These are phyloP conservation scores for Knoxdaviesia capensis DNA, from an alignment of 2,329 filamentous ascomycete species.

Conservation along the genomic window DNA sequence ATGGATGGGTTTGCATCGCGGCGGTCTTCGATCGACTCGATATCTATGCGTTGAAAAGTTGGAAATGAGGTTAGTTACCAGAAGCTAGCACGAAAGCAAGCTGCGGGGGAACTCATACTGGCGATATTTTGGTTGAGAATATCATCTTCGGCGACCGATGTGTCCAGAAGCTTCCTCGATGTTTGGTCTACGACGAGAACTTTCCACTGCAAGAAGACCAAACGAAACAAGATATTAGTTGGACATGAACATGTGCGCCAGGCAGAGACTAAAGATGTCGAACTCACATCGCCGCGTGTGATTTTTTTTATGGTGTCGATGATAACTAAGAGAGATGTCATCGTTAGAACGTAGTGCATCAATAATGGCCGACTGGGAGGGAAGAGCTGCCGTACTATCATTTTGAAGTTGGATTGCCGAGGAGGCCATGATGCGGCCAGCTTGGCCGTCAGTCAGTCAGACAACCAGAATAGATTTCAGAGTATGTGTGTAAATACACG, in stretches of 20 bases:
- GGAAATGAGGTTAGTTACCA: slow-evolving; percentile 4
- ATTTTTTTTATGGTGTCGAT: slow-evolving; percentile 56
- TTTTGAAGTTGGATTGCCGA: too few relatives aligned
- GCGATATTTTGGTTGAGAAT: slow-evolving; percentile 94
- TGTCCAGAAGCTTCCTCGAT: slow-evolving; percentile 73
- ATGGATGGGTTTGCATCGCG: slow-evolving; percentile 69
- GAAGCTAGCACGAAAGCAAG: background rate
- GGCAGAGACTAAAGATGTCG: background rate
- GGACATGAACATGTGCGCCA: slow-evolving; percentile 1
- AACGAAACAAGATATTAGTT: background rate
- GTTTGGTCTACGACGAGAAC: slow-evolving; percentile 74
- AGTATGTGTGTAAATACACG: too few relatives aligned
- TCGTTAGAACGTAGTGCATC: too few relatives aligned
- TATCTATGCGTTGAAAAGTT: slow-evolving; percentile 36
- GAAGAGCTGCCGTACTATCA: too few relatives aligned
- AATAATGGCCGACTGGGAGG: too few relatives aligned
- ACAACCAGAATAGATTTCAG: too few relatives aligned
- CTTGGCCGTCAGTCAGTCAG: too few relatives aligned
- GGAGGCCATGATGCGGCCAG: too few relatives aligned
- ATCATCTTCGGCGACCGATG: slow-evolving; percentile 84
- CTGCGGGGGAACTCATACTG: slow-evolving; percentile 34
- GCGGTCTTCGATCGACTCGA: slow-evolving; percentile 80
- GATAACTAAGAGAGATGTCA: slow-evolving; percentile 26
- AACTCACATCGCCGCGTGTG: slow-evolving; percentile 58
- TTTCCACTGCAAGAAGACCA: slow-evolving; percentile 57